Evolutionary conservation across 1,139 yeast genomes (phyloP).

Genomic region (Sugiyamaella japonica): DNA sequence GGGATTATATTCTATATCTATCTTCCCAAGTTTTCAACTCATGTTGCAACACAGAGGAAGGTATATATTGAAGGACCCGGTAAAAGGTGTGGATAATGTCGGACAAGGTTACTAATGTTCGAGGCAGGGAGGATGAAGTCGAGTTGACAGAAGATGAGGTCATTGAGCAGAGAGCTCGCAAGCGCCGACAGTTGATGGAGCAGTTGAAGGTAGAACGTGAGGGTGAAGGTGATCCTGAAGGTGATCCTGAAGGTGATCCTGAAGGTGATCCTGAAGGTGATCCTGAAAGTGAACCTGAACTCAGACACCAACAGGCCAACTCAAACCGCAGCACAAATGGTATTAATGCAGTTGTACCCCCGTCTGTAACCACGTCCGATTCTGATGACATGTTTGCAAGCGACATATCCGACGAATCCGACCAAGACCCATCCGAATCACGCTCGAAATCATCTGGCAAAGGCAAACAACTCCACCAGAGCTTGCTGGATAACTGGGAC

Average conservation of each 20-base stretch:
- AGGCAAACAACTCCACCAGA: slow-evolving; percentile 30
- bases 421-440: too few species aligned
- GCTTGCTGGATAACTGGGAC: slow-evolving; percentile 41
- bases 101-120: not conserved
- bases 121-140: slow-evolving; percentile 3
- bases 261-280: not conserved
- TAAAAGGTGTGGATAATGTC: too few species aligned
- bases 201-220: slow-evolving; percentile 4
- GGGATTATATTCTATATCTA: not conserved
- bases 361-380: not conserved
- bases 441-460: not conserved
- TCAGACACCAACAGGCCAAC: not conserved
- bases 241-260: too few species aligned
- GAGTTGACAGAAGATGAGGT: slow-evolving; percentile 28
- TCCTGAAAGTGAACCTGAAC: too few species aligned
- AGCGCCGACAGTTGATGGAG: slow-evolving; percentile 37
- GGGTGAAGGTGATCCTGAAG: too few species aligned
- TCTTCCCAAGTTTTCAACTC: not conserved
- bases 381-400: slow-evolving; percentile 18
- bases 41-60: not conserved
- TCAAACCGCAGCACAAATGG: not conserved
- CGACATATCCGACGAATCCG: slow-evolving; percentile 2
- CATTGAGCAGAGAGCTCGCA: slow-evolving; percentile 39
- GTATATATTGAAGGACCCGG: not conserved
- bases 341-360: not conserved